Percentiles rank a stretch among this genome's conserved stretches.
These are phyloP conservation scores for Tremellales sp. DNA, from an alignment of 1,284 basidiomycete species.

Conservation along the genomic window DNA sequence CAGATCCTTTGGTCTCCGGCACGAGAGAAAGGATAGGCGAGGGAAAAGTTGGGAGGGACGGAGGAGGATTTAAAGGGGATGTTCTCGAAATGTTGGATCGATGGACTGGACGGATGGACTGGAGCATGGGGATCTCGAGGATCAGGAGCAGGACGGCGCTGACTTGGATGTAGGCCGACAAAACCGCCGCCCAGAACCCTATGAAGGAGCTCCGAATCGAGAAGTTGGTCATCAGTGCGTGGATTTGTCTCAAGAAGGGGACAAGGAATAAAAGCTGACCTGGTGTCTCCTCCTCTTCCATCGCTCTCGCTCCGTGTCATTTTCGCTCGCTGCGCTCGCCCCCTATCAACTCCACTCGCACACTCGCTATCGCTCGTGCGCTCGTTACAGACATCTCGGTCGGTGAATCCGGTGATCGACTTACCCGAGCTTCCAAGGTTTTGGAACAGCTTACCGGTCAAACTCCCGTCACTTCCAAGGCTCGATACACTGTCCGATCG, in stretches of 20 bases:
- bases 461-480: slow-evolving; percentile 98
- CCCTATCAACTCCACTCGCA: neutral
- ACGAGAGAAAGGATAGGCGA: neutral
- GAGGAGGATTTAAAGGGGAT: neutral
- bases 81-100: neutral
- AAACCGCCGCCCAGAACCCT: slow-evolving; percentile 81
- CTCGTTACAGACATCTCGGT: slow-evolving; percentile 95
- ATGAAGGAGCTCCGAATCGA: slow-evolving; percentile 97
- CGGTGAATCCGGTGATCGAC: slow-evolving; percentile 98
- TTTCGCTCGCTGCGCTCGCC: neutral
- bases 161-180: slow-evolving; percentile 65
- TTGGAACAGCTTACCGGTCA: slow-evolving; percentile 99
- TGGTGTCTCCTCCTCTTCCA: neutral
- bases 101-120: neutral
- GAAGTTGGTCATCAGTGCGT: slow-evolving; percentile 99
- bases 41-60: neutral
- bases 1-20: neutral
- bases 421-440: slow-evolving; percentile 98
- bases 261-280: slow-evolving; percentile 7
- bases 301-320: neutral
- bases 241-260: neutral
- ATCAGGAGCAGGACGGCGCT: neutral
- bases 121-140: neutral
- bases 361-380: neutral
- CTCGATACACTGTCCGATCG: slow-evolving; percentile 97